Base-by-base conservation (phyloP, 441 rosid species). In the Aleurites moluccanus region DNA sequence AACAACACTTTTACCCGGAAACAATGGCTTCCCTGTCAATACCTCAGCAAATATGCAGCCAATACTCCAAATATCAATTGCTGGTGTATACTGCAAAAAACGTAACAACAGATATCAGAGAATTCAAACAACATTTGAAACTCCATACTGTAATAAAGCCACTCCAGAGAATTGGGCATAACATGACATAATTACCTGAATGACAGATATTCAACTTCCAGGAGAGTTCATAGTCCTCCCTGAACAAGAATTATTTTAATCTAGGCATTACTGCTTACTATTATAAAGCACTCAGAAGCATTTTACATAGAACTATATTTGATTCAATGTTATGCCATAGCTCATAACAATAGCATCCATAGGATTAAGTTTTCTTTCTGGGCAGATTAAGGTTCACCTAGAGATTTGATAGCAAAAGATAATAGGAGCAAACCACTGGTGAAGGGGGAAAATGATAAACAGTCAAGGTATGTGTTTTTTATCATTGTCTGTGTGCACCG, bases 21-120 rank as follows among this genome's bases (percentile, higher is more conserved):
- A 94, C 81, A 96, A 81, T 33, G 99, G 99, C 88, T 94, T 96
- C 83, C 99, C 98, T 6, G 88, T 83, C 83, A 96, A 86, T 3
- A 94, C 89, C 85, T 96, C 99, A 10, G 99, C 98, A 77, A 97
- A 94, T 76, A 97, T 97, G 93, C 99, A 97, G 64, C 99, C 98
- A 49, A 89, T 88, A 81, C 99, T 88, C 98, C 99, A 97, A 77
- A 91, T 83, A 83, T 97, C 98, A 75, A 97, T 97, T 20, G 99
- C 99, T n/a, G 97, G 99, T 18, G 99, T 97, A 79, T 97, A 97
- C 99, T 96, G 94, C 87, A 82, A 79, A 55, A 42, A n/a, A 72
- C 42, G 35, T 52, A 59, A 38, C 52, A 72, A 47, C 40, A 74
- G 38, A 69, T 38, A 68, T 84, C 67, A 87, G 87, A 72, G 40